Conservation (phyloP, 108 stramenopile species). For the Bacterosira constricta region DNA sequence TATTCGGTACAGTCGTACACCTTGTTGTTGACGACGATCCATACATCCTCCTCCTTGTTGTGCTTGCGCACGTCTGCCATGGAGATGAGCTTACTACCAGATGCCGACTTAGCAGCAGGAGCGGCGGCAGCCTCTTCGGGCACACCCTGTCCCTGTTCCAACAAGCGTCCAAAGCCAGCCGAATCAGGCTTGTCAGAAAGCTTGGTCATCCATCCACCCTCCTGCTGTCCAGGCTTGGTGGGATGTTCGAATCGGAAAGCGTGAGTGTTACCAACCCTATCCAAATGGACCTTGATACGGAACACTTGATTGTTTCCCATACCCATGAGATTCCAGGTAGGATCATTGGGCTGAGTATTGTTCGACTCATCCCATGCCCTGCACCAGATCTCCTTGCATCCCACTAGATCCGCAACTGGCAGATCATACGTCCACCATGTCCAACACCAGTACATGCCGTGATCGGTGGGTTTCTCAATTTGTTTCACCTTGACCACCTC, state of each 20-base stretch:
- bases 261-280: conserved; percentile 63
- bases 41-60: conserved; percentile 88
- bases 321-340: conserved; percentile 98
- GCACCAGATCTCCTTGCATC: conserved; percentile 89
- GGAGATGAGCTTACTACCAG: conserved; percentile 62
- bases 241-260: conserved; percentile 96
- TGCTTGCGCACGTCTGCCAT: conserved; percentile 90
- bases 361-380: conserved; percentile 96
- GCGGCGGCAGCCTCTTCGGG: conserved; percentile 43
- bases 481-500: conserved; percentile 72
- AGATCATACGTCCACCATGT: conserved; percentile 82
- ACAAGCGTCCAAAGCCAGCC: conserved; percentile 78
- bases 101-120: conserved; percentile 22
- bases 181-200: conserved; percentile 73
- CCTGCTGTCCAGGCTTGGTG: conserved; percentile 90
- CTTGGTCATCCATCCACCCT: conserved; percentile 97
- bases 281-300: conserved; percentile 89
- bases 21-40: conserved; percentile 92
- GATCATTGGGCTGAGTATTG: conserved; percentile 88
- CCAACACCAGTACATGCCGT: conserved; percentile 97
- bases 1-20: conserved; percentile 96
- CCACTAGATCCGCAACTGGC: conserved; percentile 80
- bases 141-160: conserved; percentile 59
- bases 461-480: conserved; percentile 79
- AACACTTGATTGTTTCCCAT: conserved; percentile 99